Evolutionary conservation across 129 eudicot species (phyloP).

Genomic region (Sambucus nigra): DNA sequence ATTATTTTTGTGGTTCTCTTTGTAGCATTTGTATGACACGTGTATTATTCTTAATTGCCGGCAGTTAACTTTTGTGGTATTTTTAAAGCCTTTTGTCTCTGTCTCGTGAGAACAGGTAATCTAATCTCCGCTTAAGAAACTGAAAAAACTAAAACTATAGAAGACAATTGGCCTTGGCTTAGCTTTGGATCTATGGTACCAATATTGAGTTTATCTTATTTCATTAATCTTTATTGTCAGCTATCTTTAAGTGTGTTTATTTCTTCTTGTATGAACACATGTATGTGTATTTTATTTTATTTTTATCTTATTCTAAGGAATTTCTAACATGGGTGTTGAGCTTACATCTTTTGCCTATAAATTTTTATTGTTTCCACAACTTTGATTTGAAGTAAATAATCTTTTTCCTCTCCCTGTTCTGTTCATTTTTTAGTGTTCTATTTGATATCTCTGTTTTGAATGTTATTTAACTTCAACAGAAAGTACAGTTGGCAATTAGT

Average conservation of each 20-base stretch:
- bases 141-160: not conserved
- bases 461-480: slow-evolving; percentile 1
- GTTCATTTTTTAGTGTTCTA: not conserved
- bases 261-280: not conserved
- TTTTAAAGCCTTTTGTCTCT: not conserved
- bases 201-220: not conserved
- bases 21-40: too few relatives aligned
- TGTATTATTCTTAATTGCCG: too few relatives aligned
- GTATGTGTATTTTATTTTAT: not conserved
- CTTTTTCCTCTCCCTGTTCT: not conserved
- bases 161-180: not conserved
- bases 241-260: not conserved
- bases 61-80: not conserved
- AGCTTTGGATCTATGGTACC: slow-evolving; percentile 3
- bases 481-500: slow-evolving; percentile 5
- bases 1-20: too few relatives aligned
- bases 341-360: not conserved
- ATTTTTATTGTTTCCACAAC: not conserved
- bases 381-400: slow-evolving; percentile 3
- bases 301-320: too few relatives aligned
- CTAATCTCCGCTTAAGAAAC: too few relatives aligned
- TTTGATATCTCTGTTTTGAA: too few relatives aligned
- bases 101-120: not conserved
- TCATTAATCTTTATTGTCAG: not conserved
- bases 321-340: slow-evolving; percentile 1